A percentile compares a stretch with the other conserved stretches of the same genome.
phyloP scores from a whole-genome alignment of 2,329 filamentous ascomycete genomes.

The Penicillium aurantiogriseum region DNA sequence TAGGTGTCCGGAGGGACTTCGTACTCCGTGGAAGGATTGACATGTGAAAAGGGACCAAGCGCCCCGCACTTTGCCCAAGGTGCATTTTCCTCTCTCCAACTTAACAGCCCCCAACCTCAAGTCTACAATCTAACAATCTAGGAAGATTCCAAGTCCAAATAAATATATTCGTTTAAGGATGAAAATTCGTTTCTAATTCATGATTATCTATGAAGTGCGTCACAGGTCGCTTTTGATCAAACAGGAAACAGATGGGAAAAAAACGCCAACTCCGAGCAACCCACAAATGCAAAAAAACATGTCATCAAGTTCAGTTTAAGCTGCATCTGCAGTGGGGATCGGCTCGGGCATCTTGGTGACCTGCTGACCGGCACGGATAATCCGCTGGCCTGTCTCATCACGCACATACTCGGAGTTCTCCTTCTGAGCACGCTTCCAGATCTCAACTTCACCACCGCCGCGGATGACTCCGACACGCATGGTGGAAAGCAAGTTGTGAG shows the following conservation, averaged over 20 bases:
- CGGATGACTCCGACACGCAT: conserved; percentile 86
- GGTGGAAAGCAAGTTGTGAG: conserved; percentile 82
- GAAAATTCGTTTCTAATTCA: conserved; percentile 28
- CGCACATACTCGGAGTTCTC: conserved; percentile 76
- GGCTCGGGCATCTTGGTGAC: conserved; percentile 80
- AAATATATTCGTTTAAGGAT: not conserved
- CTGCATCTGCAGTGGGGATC: conserved; percentile 78
- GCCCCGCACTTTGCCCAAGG: not conserved
- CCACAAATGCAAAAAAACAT: conserved; percentile 28
- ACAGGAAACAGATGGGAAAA: conserved; percentile 9
- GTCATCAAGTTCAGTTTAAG: conserved; percentile 39
- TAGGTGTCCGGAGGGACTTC: not conserved
- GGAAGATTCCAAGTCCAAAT: not conserved
- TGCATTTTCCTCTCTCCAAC: not conserved
- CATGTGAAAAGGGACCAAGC: not conserved
- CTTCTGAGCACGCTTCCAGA: conserved; percentile 83
- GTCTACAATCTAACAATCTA: not conserved
- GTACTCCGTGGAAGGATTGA: not conserved
- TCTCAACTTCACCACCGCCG: conserved; percentile 84
- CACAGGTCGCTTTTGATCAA: conserved; percentile 21
- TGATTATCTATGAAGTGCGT: conserved; percentile 26
- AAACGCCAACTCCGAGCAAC: conserved; percentile 20
- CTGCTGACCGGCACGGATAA: conserved; percentile 82
- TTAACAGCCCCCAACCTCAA: not conserved
- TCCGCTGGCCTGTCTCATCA: conserved; percentile 75